Base-by-base conservation (phyloP, 192 early-diverging fungal genomes). In the Backusella westeae region DNA sequence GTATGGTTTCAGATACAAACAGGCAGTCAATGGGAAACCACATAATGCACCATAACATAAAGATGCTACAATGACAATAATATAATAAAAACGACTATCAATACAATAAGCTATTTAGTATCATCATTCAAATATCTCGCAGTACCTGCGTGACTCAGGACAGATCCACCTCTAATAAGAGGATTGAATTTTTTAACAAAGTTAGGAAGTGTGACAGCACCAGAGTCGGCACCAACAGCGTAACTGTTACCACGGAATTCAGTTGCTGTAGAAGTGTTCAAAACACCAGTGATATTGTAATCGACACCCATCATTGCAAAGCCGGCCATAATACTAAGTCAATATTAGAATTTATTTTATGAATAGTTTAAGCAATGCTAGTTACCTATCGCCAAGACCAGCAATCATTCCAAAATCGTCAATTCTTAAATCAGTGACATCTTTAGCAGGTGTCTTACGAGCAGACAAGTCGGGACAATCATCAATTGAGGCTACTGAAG, bases 401-500 rank as follows among this genome's bases (percentile, higher is more conserved):
- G 81, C 83, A 42, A 89, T 72, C 10, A 87, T 77, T 36, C 73
- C 78, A 65, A 91, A 84, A 77, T 91, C 88, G 42, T 89, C 89
- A 26, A 84, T 65, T 41, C 89, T 74, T 21, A 88, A 78, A 77
- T 90, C 88, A 67, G 77, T 73, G 2, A 89, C 81, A 26, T 38
- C 67, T 29, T 52, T 71, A 19, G 88, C 76, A 12, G 46, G 70
- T 1, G 53, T 67, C 3, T 34, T 8, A 14, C 89, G 80, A 8
- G 78, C 75, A 29, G 83, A 32, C 23, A 90, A 68, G 8, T 80
- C 34, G 19, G 88, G 86, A 75, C 89, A 90, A 21, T 29, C n/a
- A 19, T 29, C 39, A 29, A 71, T 71, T 4, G 41, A 14, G 0
- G 39, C 1, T 29, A 10, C 42, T 44, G 44, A 42, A 19, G n/a